Base-by-base conservation (phyloP, 2,329 filamentous ascomycete genomes). In the Elsinoe perseae region DNA sequence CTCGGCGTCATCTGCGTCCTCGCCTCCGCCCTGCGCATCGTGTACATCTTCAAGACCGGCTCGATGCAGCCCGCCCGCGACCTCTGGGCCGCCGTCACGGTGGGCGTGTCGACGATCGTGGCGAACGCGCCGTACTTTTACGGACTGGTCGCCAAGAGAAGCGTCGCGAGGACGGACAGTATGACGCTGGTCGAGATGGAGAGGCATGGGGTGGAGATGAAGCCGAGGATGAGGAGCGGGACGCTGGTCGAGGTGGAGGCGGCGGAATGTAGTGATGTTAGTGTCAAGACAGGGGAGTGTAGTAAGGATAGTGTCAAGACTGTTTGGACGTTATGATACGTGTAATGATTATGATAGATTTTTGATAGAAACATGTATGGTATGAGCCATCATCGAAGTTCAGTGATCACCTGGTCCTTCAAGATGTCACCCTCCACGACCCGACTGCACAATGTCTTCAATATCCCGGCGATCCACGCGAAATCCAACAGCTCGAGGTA, bases 21-120 rank as follows among this genome's bases (percentile, higher is more conserved):
- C 27, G 50, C 59, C 27, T 58, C 58, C 10, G 52, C 50, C 2
- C 42, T 62, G 8, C 57, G 58, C 5, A 48, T 60, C 10, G 56
- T 53, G 10, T 61, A 57, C 52, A 59, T 62, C 32, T 60, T 56
- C 48, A 48, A 28, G 10, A 56, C 58, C 23, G 61, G 58, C 38
- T 57, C 58, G 1, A 59, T 58, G 23, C 58, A 61, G 53, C 50
- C 58, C 16, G 57, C 59, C 2, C 58, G 61, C 25, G 58, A 56
- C 40, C 59, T 62, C 8, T 62, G 61, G 59, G 58, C 61, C 8
- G 57, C 56, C 9, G 56, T 62, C 5, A 56, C 58, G 25, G 59
- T 61, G 7, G 23, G 60, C 3, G 55, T 60, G 2, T 55, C 54
- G 25, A 59, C 59, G 2, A 58, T 61, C 16, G 61, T 61, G 20